Conservation (phyloP, 768 basidiomycete species). For the Strobilomyces echinocephalus region DNA sequence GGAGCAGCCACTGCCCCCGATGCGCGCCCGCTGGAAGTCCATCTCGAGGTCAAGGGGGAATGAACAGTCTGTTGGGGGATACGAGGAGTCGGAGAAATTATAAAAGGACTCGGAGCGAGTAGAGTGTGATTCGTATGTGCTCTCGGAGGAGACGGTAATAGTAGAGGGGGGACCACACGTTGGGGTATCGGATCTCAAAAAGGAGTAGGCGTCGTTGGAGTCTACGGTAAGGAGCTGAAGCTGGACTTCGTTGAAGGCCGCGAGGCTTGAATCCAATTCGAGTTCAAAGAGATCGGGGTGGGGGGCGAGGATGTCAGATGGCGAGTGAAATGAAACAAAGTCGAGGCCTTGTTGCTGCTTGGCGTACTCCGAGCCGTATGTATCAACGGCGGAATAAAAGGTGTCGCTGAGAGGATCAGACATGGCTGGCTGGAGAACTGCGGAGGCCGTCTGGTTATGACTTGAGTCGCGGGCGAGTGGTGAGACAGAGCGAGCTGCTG, state of each 20-base stretch:
- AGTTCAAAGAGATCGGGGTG: constrained; percentile 80
- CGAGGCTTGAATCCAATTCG: constrained; percentile 71
- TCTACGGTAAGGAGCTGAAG: constrained; percentile 61
- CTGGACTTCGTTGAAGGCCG: constrained; percentile 59
- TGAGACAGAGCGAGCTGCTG: constrained; percentile 16
- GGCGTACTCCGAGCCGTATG: constrained; percentile 35
- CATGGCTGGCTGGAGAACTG: constrained; percentile 26
- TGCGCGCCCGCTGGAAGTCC: constrained; percentile 61
- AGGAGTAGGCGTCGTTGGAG: constrained; percentile 59
- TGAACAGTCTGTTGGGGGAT: constrained; percentile 47
- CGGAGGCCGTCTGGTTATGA: constrained; percentile 21
- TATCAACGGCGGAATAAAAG: constrained; percentile 32
- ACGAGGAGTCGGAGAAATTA: constrained; percentile 55
- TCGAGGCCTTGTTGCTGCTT: constrained; percentile 47
- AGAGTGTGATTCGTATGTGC: constrained; percentile 65
- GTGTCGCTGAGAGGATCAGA: constrained; percentile 29
- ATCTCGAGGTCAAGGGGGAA: constrained; percentile 67
- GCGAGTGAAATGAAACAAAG: constrained; percentile 66
- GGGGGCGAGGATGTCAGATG: constrained; percentile 69
- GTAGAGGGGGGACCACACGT: constrained; percentile 70
- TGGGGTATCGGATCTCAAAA: constrained; percentile 58
- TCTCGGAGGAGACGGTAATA: constrained; percentile 76
- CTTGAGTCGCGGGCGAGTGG: constrained; percentile 7
- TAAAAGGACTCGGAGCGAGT: constrained; percentile 67
- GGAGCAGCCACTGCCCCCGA: constrained; percentile 42